Conservation (phyloP, 2,329 filamentous ascomycete genomes). For the Epichloe festucae region DNA sequence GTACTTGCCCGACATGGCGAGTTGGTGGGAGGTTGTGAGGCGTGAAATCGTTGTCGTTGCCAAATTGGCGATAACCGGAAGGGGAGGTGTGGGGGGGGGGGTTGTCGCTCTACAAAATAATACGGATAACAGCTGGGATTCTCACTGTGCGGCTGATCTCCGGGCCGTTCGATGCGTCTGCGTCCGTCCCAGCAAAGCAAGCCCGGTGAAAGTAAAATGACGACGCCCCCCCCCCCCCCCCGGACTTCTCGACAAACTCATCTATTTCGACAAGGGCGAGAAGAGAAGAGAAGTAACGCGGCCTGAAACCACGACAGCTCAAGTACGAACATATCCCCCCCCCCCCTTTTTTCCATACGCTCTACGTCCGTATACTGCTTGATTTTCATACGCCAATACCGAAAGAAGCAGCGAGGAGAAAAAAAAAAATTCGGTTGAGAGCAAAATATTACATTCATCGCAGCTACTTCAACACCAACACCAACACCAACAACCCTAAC, state of each 20-base stretch:
- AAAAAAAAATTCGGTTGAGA: not conserved
- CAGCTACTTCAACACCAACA: not conserved
- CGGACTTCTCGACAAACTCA: too few relatives aligned
- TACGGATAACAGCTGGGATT: not conserved
- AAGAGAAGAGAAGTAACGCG: not conserved
- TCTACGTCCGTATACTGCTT: not conserved
- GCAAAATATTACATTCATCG: not conserved
- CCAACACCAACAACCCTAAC: not conserved
- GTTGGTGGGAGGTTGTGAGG: not conserved
- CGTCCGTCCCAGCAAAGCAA: too few relatives aligned
- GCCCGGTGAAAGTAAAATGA: not conserved
- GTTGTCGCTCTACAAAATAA: too few relatives aligned
- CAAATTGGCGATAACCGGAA: not conserved
- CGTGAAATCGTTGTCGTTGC: not conserved
- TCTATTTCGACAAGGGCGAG: too few relatives aligned
- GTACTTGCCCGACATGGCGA: slow-evolving; percentile 80
- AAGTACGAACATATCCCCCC: not conserved
- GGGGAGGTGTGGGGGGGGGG: too few relatives aligned
- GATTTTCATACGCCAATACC: too few relatives aligned
- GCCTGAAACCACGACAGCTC: not conserved
- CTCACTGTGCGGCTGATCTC: slow-evolving; percentile 3
- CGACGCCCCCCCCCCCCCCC: not conserved
- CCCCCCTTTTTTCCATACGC: not conserved
- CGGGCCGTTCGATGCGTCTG: not conserved
- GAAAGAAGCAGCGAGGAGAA: not conserved